Base-by-base conservation (phyloP, 345 rosid genomes). In the Aquilaria yunnanensis region DNA sequence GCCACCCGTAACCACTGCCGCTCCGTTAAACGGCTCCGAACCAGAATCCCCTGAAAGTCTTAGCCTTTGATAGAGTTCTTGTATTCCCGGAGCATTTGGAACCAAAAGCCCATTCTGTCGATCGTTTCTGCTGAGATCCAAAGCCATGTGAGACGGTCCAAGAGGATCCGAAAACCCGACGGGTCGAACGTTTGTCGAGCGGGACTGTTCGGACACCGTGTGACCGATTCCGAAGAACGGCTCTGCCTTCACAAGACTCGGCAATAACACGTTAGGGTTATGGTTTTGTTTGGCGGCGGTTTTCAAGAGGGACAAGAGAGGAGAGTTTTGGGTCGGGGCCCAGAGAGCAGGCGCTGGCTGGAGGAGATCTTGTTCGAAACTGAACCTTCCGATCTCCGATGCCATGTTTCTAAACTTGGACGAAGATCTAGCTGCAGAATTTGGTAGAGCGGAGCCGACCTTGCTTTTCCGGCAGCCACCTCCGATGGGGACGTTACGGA, bases 381-480 rank as follows among this genome's bases (percentile, higher is more conserved):
- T 72, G 8, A 84, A 71, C 63, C 85, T 74, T 61, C 77, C 83
- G 60, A 85, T 73, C 70, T 80, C 87, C 43, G 78, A 77, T 0
- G 67, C 78, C 10, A 80, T 54, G 14, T 65, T 70, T 71, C 75
- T 87, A 74, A 80, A 54, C 75, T 77, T 80, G 12, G 61, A 31
- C 29, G 71, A 67, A 59, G 50, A 54, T 16, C 85, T 65, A 56
- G 80, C 80, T 14, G 64, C 74, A 43, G 61, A 61, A 1, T 78
- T 50, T 7, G 86, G 14, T 31, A 87, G 61, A n/a, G 73, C 63
- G 12, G 61, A 45, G 9, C 69, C 66, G 78, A 32, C 72, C 83
- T 79, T 87, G 84, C 80, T 82, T 64, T 82, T 87, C 41, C 94
- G 62, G 72, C 94, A 87, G 7, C 94, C 94, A 0, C 94, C 94